Evolutionary conservation across 2,329 filamentous ascomycete species (phyloP).

Genomic region (Daldinia sp.): DNA sequence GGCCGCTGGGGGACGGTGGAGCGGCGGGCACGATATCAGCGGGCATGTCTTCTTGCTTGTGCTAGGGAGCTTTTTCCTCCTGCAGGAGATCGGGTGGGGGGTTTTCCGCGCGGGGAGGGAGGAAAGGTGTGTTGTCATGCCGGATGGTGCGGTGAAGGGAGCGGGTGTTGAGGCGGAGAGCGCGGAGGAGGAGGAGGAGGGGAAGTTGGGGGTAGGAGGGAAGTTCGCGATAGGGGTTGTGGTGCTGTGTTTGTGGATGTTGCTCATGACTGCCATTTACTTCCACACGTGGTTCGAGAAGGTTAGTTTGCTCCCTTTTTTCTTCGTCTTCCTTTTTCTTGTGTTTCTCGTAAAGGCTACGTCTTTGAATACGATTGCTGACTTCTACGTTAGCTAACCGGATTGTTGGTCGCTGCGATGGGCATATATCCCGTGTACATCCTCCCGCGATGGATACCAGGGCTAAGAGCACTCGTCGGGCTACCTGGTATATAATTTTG

Average conservation of each 20-base stretch:
- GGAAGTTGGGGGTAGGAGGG: slow-evolving; percentile 55
- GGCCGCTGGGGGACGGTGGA: slow-evolving; percentile 82
- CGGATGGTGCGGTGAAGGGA: slow-evolving; percentile 70
- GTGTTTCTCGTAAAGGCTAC: not conserved
- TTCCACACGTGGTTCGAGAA: slow-evolving; percentile 99
- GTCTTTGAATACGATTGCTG: slow-evolving; percentile 30
- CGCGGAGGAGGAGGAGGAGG: slow-evolving; percentile 41
- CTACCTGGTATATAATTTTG: slow-evolving; percentile 59
- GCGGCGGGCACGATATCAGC: slow-evolving; percentile 94
- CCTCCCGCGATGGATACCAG: slow-evolving; percentile 60
- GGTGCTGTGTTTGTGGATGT: slow-evolving; percentile 87
- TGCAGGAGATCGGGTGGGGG: slow-evolving; percentile 78
- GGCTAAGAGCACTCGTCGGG: slow-evolving; percentile 55
- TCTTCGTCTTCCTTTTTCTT: not conserved
- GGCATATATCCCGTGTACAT: slow-evolving; percentile 61
- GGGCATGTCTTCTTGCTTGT: slow-evolving; percentile 95
- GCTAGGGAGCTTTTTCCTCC: slow-evolving; percentile 80
- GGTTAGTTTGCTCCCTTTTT: slow-evolving; percentile 56
- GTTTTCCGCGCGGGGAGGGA: slow-evolving; percentile 60
- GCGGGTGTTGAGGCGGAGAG: slow-evolving; percentile 58
- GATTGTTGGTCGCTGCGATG: slow-evolving; percentile 57
- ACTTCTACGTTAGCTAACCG: slow-evolving; percentile 57
- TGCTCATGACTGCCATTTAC: slow-evolving; percentile 97
- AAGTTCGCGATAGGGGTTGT: slow-evolving; percentile 71
- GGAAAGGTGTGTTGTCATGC: slow-evolving; percentile 71